Evolutionary conservation across 176 grass and related monocot genomes (phyloP).

Genomic region (Triticum turgidum): DNA sequence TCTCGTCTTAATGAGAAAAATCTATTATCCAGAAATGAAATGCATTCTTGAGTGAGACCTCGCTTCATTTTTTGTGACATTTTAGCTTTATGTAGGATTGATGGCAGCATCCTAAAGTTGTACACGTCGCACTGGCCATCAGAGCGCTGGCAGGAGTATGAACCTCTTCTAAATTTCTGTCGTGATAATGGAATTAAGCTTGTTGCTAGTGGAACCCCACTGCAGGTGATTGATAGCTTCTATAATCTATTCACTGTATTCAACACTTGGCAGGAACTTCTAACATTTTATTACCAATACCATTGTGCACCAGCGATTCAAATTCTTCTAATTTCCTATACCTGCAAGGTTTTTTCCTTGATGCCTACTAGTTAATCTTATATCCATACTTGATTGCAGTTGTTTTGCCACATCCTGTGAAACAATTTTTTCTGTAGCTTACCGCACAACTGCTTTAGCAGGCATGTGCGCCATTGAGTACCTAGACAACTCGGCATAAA

Average conservation of each 20-base stretch:
- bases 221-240: slow-evolving; percentile 67
- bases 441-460: slow-evolving; percentile 8
- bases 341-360: slow-evolving; percentile 5
- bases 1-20: slow-evolving; percentile 2
- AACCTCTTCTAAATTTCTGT: slow-evolving; percentile 93
- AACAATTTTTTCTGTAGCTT: not conserved
- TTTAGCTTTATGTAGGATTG: slow-evolving; percentile 65
- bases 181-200: slow-evolving; percentile 69
- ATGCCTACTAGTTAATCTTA: not conserved
- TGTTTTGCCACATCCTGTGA: slow-evolving; percentile 17
- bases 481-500: not conserved
- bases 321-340: slow-evolving; percentile 10
- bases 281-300: not conserved
- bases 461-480: not conserved
- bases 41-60: not conserved
- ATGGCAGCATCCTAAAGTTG: slow-evolving; percentile 64
- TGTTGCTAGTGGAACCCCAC: slow-evolving; percentile 86
- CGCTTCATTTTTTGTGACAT: not conserved
- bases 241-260: not conserved
- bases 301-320: slow-evolving; percentile 6
- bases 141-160: slow-evolving; percentile 86
- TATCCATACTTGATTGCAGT: not conserved
- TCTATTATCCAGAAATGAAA: not conserved
- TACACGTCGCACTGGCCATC: slow-evolving; percentile 80
- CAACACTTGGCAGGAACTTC: not conserved